Percentiles rank a stretch among this genome's conserved stretches.
These are phyloP conservation scores for Xylaria digitata DNA, from an alignment of 2,329 filamentous ascomycete genomes.

Conservation along the genomic window DNA sequence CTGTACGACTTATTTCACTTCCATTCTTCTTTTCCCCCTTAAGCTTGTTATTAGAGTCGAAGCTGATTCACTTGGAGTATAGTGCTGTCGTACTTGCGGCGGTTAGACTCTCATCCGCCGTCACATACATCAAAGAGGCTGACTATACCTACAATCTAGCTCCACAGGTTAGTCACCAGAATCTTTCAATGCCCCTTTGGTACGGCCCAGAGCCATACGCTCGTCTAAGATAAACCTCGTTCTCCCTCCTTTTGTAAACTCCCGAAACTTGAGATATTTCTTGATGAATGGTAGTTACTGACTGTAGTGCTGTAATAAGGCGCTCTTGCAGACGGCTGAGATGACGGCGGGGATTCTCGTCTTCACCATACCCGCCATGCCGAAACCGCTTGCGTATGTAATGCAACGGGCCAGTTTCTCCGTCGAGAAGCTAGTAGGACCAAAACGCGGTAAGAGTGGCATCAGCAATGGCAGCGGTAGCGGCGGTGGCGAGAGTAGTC, in stretches of 20 bases:
- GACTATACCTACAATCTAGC: constrained; percentile 30
- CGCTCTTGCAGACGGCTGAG: constrained; percentile 27
- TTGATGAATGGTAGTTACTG: not conserved
- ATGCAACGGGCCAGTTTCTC: constrained; percentile 7
- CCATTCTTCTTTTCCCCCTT: not conserved
- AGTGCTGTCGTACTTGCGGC: constrained; percentile 25
- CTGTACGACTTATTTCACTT: constrained; percentile 37
- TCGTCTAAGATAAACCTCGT: not conserved
- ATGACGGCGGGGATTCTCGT: constrained; percentile 32
- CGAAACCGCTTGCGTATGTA: constrained; percentile 4
- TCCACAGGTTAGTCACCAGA: not conserved
- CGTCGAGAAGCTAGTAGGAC: constrained; percentile 4
- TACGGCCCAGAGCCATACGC: too few species aligned
- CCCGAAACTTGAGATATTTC: not conserved
- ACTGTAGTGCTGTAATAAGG: not conserved
- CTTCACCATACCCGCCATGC: constrained; percentile 25
- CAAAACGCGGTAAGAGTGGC: not conserved
- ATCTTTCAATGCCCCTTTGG: not conserved
- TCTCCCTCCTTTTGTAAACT: not conserved
- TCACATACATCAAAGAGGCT: constrained; percentile 16
- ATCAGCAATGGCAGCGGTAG: not conserved
- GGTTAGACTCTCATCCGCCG: constrained; percentile 19
- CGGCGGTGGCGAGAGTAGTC: not conserved
- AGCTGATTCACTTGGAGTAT: constrained; percentile 17
- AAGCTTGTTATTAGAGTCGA: constrained; percentile 22